Conservation (phyloP, 2,329 filamentous ascomycete genomes). For the Myriosclerotinia curreyana region DNA sequence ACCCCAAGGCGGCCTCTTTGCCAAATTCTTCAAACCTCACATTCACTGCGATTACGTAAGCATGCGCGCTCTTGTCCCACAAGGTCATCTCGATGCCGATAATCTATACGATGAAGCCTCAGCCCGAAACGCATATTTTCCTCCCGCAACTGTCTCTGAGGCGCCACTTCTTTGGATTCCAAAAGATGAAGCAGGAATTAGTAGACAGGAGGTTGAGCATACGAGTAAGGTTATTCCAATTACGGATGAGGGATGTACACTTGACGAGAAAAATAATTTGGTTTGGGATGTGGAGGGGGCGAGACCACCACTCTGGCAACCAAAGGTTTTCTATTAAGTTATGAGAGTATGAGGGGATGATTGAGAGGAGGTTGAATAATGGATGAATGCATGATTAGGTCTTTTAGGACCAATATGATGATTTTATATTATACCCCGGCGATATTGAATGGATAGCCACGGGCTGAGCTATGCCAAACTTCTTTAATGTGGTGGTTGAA, state of each 20-base stretch:
- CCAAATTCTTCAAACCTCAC: conserved; percentile 75
- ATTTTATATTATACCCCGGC: conserved; percentile 12
- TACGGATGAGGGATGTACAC: conserved; percentile 70
- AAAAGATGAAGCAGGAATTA: conserved; percentile 69
- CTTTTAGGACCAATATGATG: neutral
- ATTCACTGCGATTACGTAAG: conserved; percentile 69
- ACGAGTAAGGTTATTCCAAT: conserved; percentile 70
- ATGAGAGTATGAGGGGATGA: neutral
- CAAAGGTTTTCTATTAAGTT: conserved; percentile 45
- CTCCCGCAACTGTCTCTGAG: conserved; percentile 63
- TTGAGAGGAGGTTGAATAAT: too few species aligned
- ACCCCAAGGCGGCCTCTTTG: conserved; percentile 54
- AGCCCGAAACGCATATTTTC: conserved; percentile 67
- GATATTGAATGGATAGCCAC: neutral
- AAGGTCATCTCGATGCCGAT: conserved; percentile 44
- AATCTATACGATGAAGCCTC: conserved; percentile 60
- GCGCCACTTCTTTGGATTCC: conserved; percentile 82
- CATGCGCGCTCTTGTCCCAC: conserved; percentile 67
- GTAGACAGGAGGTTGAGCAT: conserved; percentile 72
- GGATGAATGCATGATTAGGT: neutral
- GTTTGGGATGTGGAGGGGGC: conserved; percentile 55
- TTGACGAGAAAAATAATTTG: conserved; percentile 69
- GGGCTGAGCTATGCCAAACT: neutral
- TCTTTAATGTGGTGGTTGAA: neutral
- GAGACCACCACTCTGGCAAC: conserved; percentile 56